These are phyloP conservation scores for Penicillium ochrochloron DNA, from an alignment of 495 filamentous ascomycete genomes.

Conservation along the genomic window DNA sequence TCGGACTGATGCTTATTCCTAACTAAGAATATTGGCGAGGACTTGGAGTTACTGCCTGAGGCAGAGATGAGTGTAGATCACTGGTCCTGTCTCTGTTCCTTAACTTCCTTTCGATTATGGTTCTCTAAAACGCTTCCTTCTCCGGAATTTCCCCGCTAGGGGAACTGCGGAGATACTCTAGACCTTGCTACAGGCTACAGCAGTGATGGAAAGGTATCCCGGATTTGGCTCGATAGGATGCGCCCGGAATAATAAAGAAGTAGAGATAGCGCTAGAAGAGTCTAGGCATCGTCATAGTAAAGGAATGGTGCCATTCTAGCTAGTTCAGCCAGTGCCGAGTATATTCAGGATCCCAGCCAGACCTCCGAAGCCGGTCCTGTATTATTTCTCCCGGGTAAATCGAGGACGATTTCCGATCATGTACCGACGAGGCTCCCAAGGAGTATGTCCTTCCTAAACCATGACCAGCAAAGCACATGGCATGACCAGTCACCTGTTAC, in stretches of 20 bases:
- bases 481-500: not conserved
- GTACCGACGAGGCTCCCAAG: not conserved
- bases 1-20: not conserved
- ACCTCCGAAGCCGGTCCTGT: not conserved
- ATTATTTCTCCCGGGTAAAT: not conserved
- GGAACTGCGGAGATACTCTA: not conserved
- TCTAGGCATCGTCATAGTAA: not conserved
- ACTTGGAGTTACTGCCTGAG: not conserved
- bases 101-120: not conserved
- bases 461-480: not conserved
- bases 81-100: not conserved
- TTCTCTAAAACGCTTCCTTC: not conserved
- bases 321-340: not conserved
- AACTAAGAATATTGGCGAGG: not conserved
- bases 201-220: not conserved
- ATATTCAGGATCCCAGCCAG: not conserved
- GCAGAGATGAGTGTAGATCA: not conserved
- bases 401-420: not conserved
- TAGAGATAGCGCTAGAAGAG: not conserved
- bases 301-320: not conserved
- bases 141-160: not conserved
- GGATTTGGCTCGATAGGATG: not conserved
- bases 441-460: not conserved
- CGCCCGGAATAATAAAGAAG: not conserved
- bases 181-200: not conserved